These are phyloP conservation scores for Retiboletus flavoniger DNA, from an alignment of 1,284 basidiomycete species.

Conservation along the genomic window DNA sequence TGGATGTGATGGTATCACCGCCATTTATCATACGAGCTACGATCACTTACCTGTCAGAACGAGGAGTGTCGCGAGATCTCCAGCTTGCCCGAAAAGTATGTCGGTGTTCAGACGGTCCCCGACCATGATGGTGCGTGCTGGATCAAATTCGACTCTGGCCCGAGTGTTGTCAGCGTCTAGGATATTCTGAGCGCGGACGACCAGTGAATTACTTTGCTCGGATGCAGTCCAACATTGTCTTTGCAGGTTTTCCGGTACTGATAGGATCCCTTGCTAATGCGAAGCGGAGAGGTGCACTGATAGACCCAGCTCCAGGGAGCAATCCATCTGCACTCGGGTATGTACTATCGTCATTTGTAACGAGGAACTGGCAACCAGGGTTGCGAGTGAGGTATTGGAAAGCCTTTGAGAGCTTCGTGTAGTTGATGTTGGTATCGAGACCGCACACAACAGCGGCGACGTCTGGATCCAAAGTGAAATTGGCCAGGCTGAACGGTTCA, in stretches of 20 bases:
- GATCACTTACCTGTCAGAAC: slow-evolving; percentile 83
- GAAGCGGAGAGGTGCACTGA: slow-evolving; percentile 80
- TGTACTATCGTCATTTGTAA: slow-evolving; percentile 92
- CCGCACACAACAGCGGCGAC: slow-evolving; percentile 93
- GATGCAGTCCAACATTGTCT: slow-evolving; percentile 93
- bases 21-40: slow-evolving; percentile 3
- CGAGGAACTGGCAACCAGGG: slow-evolving; percentile 81
- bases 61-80: slow-evolving; percentile 83
- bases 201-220: slow-evolving; percentile 74
- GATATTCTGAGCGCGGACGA: not conserved
- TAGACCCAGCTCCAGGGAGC: slow-evolving; percentile 82
- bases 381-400: slow-evolving; percentile 86
- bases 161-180: slow-evolving; percentile 2
- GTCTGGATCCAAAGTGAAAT: slow-evolving; percentile 70
- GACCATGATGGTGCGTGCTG: slow-evolving; percentile 86
- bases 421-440: slow-evolving; percentile 78
- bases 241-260: slow-evolving; percentile 89
- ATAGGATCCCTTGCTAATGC: slow-evolving; percentile 73
- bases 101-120: slow-evolving; percentile 96
- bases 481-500: slow-evolving; percentile 67
- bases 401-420: slow-evolving; percentile 92
- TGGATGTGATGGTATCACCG: slow-evolving; percentile 30
- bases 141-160: slow-evolving; percentile 80
- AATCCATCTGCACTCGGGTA: slow-evolving; percentile 82
- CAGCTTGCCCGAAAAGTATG: slow-evolving; percentile 86